Evolutionary conservation across 441 rosid genomes (phyloP).

Genomic region (Populus hybrid): DNA sequence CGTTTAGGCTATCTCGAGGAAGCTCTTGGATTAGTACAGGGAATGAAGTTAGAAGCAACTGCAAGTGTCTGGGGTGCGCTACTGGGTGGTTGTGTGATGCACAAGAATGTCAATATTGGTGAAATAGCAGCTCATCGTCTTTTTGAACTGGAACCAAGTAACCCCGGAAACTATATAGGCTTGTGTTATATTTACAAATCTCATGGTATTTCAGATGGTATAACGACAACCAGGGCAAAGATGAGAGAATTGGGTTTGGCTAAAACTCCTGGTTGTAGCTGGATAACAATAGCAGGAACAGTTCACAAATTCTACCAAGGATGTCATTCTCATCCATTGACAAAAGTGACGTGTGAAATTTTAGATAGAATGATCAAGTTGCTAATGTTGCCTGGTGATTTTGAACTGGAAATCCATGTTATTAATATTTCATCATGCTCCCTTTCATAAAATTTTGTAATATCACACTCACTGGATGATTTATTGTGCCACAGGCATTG

Average conservation of each 20-base stretch:
- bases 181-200: slow-evolving; percentile 25
- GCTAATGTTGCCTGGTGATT: slow-evolving; percentile 7
- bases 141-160: slow-evolving; percentile 26
- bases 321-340: slow-evolving; percentile 14
- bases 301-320: slow-evolving; percentile 21
- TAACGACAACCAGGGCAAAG: slow-evolving; percentile 12
- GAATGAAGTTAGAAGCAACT: slow-evolving; percentile 11
- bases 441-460: neutral
- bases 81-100: slow-evolving; percentile 25
- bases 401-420: neutral
- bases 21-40: slow-evolving; percentile 19
- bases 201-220: slow-evolving; percentile 4
- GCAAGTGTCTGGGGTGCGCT: slow-evolving; percentile 29
- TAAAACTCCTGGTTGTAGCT: slow-evolving; percentile 27
- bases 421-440: neutral
- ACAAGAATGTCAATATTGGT: slow-evolving; percentile 24
- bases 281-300: slow-evolving; percentile 23
- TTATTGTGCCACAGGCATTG: no score
- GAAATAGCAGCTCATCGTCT: slow-evolving; percentile 27
- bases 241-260: slow-evolving; percentile 26
- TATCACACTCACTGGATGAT: neutral
- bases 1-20: slow-evolving; percentile 25
- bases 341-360: slow-evolving; percentile 7
- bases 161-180: slow-evolving; percentile 25
- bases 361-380: slow-evolving; percentile 14